Base-by-base conservation (phyloP, 1,139 yeast genomes). In the Arxiozyma telluris region DNA sequence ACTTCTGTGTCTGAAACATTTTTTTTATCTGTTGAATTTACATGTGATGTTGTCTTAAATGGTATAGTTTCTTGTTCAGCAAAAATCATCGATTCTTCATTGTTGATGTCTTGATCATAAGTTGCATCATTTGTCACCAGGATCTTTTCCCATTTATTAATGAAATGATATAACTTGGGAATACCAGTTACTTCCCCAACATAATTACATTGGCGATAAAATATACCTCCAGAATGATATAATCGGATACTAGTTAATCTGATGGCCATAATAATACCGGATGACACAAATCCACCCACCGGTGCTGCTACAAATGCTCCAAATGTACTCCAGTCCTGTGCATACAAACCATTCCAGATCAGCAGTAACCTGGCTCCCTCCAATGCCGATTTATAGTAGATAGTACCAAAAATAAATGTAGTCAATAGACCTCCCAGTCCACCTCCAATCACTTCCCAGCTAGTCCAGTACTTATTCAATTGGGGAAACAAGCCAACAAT, bases 251-350 rank as follows among this genome's bases (percentile, higher is more conserved):
- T 50, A 6, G 55, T 27, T 20, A 59, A 68, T 68, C 96, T 78
- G 11, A 78, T 41, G 1, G 66, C 82, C 41, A 86, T 77, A 49
- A 78, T 75, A 45, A 75, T 63, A 22, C 79, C 69, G 1, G 88
- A 83, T 57, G 84, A 73, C 2, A 84, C 58, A 2, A 90, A 62
- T 21, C 94, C 90, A 21, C 94, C 95, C 50, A 84, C 77, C 4
- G 97, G 96, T 1, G 97, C 95, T 59, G 84, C 87, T 7, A 87
- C 94, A 71, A 90, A 90, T 1, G 97, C 96, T 38, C 96, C 97
- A 71, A 90, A 91, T 0, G 96, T 83, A 64, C 95, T 88, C 97
- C 97, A 91, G 68, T 91, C 97, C 54, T 78, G 80, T 17, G 79
- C 72, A 67, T 91, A 91, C 44, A 91, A 73, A 52, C 97, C 97